A percentile compares a stretch with the other conserved stretches of the same genome.
phyloP scores from a whole-genome alignment of 139 green algal species.

The Haematococcus sp. region DNA sequence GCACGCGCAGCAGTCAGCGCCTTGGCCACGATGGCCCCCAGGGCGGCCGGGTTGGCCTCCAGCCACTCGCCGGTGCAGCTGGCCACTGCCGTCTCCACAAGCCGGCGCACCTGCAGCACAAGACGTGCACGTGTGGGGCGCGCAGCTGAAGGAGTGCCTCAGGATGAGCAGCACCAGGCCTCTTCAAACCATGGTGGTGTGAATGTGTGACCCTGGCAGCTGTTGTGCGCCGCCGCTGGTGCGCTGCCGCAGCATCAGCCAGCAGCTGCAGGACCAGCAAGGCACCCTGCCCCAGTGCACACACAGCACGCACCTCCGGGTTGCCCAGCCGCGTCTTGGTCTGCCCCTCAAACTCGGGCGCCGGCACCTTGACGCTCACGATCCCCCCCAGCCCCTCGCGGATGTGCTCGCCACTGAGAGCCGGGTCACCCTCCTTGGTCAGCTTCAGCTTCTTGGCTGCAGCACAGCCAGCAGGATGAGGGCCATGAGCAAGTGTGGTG shows the following conservation, averaged over 20 bases:
- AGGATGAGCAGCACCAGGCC: too few species aligned
- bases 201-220: too few species aligned
- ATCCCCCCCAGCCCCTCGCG: slow-evolving; percentile 79
- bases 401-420: slow-evolving; percentile 83
- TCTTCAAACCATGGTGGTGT: too few species aligned
- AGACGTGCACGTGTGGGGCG: too few species aligned
- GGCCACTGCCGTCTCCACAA: too few species aligned
- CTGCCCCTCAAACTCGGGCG: slow-evolving; percentile 98
- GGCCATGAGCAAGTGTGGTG: too few species aligned
- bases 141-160: too few species aligned
- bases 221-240: too few species aligned
- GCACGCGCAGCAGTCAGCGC: slow-evolving; percentile 52
- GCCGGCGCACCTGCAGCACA: slow-evolving; percentile 10
- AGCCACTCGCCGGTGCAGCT: slow-evolving; percentile 30
- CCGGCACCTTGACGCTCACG: slow-evolving; percentile 79
- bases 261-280: slow-evolving; percentile 5
- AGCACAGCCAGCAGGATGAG: not conserved
- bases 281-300: not conserved
- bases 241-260: too few species aligned
- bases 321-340: slow-evolving; percentile 97
- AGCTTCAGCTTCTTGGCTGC: slow-evolving; percentile 46
- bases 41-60: slow-evolving; percentile 18
- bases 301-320: slow-evolving; percentile 70
- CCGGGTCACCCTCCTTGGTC: slow-evolving; percentile 77
- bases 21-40: slow-evolving; percentile 41